phyloP scores from a whole-genome alignment of 176 grass and related monocot genomes.

The sorghum (Sorghum bicolor) region Sorghum_bicolor_NCBIv3 NC_012872.2:72216001-72216500 shows the following conservation, averaged over 20 bases:
- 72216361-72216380: conserved; percentile 47
- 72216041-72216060: not conserved
- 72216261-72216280: not conserved
- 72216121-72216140: conserved; percentile 15
- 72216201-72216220: conserved; percentile 30
- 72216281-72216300: conserved; percentile 10
- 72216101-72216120: conserved; percentile 26
- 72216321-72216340: not conserved
- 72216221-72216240: conserved; percentile 25
- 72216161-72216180: conserved; percentile 35
- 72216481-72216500: not conserved
- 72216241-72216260: not conserved
- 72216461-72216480: conserved; percentile 41
- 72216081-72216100: conserved; percentile 45
- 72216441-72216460: conserved; percentile 34
- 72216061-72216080: not conserved
- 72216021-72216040: not conserved
- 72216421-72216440: conserved; percentile 40
- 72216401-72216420: conserved; percentile 52
- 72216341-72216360: not conserved
- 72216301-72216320: conserved; percentile 24
- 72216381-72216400: conserved; percentile 70
- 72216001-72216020: not conserved
- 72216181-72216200: conserved; percentile 40
- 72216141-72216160: not conserved